A percentile compares a stretch with the other conserved stretches of the same genome.
phyloP scores from a whole-genome alignment of 2,329 filamentous ascomycete species.

The Zalaria obscura region DNA sequence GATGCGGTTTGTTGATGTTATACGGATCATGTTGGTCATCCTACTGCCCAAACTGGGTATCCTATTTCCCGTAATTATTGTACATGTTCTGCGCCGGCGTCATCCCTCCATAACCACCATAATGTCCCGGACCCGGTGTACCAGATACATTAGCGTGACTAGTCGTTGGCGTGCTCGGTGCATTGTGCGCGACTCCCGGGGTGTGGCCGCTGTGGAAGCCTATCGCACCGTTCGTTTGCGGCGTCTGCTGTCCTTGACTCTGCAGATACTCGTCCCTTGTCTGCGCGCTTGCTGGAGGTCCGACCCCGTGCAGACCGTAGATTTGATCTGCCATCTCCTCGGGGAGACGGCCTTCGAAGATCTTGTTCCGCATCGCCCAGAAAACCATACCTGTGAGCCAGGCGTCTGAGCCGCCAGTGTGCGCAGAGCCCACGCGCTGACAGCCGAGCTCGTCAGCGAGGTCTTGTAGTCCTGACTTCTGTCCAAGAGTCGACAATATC shows the following conservation, averaged over 20 bases:
- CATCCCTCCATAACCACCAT: not conserved
- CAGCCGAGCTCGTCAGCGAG: constrained; percentile 88
- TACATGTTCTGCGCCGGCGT: not conserved
- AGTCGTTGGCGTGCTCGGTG: constrained; percentile 56
- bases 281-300: constrained; percentile 40
- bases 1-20: too few relatives aligned
- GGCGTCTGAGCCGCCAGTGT: constrained; percentile 88
- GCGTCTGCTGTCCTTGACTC: constrained; percentile 28
- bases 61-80: not conserved
- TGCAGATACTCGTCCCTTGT: constrained; percentile 20
- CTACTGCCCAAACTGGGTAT: not conserved
- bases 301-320: constrained; percentile 66
- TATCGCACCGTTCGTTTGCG: constrained; percentile 14
- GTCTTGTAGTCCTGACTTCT: constrained; percentile 84
- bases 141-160: constrained; percentile 34
- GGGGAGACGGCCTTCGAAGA: constrained; percentile 71
- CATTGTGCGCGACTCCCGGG: constrained; percentile 14
- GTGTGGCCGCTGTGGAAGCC: constrained; percentile 24
- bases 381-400: constrained; percentile 89
- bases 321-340: constrained; percentile 77
- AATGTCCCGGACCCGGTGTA: constrained; percentile 6
- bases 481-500: constrained; percentile 71
- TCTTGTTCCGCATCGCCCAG: constrained; percentile 78
- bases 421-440: constrained; percentile 72
- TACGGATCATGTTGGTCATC: too few relatives aligned